Percentiles rank a stretch among this genome's conserved stretches.
Conservation (phyloP, 164 flowering plant genomes). For the Annona squamosa region DNA sequence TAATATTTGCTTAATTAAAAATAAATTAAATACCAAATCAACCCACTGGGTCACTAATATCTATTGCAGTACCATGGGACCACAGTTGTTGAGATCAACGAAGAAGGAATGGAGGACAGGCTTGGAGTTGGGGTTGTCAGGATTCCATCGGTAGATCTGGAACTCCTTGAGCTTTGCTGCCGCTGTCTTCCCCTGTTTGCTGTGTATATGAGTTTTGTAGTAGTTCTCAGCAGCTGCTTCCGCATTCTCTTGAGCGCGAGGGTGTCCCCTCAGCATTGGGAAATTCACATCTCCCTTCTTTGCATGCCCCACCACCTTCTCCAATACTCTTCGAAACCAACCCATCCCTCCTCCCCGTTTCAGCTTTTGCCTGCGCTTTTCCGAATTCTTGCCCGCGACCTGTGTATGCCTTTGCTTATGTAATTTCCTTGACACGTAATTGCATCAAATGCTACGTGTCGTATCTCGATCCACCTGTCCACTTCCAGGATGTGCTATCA, state of each 20-base stretch:
- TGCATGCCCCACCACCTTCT: slow-evolving; percentile 7
- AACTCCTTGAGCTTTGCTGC: slow-evolving; percentile 42
- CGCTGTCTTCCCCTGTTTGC: not conserved
- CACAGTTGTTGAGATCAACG: slow-evolving; percentile 55
- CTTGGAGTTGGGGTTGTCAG: slow-evolving; percentile 38
- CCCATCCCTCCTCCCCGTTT: slow-evolving; percentile 10
- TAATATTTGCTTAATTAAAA: not conserved
- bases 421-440: not conserved
- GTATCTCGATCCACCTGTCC: too few species aligned
- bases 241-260: slow-evolving; percentile 38
- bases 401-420: not conserved
- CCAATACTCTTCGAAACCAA: slow-evolving; percentile 7
- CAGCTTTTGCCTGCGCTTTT: not conserved
- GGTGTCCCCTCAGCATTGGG: slow-evolving; percentile 45
- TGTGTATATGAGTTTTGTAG: slow-evolving; percentile 5
- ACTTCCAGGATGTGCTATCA: too few species aligned
- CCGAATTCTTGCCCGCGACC: not conserved
- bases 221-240: slow-evolving; percentile 31
- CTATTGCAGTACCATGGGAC: slow-evolving; percentile 50
- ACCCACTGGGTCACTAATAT: too few species aligned
- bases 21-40: not conserved
- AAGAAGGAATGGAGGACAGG: slow-evolving; percentile 61
- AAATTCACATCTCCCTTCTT: slow-evolving; percentile 17
- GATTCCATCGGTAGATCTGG: slow-evolving; percentile 63
- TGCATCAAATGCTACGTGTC: not conserved